phyloP scores from a whole-genome alignment of 768 basidiomycete species.

The Lanmaoa rubissima region DNA sequence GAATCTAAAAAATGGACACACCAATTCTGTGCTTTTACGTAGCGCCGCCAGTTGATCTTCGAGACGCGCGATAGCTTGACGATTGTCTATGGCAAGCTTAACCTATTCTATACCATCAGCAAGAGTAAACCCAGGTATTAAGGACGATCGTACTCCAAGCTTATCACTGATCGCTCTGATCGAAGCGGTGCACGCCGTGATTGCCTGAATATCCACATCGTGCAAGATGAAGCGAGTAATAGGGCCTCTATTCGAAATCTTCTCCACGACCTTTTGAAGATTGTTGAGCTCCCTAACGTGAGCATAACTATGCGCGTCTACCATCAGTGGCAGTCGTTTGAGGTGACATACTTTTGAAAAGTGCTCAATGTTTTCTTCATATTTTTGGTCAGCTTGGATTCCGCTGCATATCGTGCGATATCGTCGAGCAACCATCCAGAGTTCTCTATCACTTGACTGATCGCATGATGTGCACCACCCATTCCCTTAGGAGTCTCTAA shows the following conservation, averaged over 20 bases:
- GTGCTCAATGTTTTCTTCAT: slow-evolving; percentile 1
- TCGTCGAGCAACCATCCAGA: slow-evolving; percentile 16
- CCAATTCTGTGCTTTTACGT: not conserved
- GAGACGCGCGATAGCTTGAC: slow-evolving; percentile 5
- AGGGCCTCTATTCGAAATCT: not conserved
- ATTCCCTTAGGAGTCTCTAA: slow-evolving; percentile 7
- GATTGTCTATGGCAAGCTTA: slow-evolving; percentile 12
- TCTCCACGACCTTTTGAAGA: slow-evolving; percentile 8
- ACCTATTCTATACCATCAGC: slow-evolving; percentile 4
- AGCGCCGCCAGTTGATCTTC: slow-evolving; percentile 7
- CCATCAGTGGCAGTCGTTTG: too few relatives aligned
- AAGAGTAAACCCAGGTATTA: not conserved
- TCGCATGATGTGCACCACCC: slow-evolving; percentile 14
- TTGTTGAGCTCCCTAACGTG: slow-evolving; percentile 5
- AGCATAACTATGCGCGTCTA: not conserved
- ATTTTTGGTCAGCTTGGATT: not conserved
- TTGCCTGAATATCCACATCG: slow-evolving; percentile 10
- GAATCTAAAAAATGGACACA: not conserved
- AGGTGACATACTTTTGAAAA: slow-evolving; percentile 6
- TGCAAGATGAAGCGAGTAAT: slow-evolving; percentile 9
- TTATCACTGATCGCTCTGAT: slow-evolving; percentile 8
- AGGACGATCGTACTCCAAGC: slow-evolving; percentile 2
- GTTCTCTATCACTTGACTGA: slow-evolving; percentile 9
- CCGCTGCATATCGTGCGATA: not conserved
- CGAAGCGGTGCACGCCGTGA: slow-evolving; percentile 8